Base-by-base conservation (phyloP, 768 basidiomycete species). In the Pisolithus orientalis region DNA sequence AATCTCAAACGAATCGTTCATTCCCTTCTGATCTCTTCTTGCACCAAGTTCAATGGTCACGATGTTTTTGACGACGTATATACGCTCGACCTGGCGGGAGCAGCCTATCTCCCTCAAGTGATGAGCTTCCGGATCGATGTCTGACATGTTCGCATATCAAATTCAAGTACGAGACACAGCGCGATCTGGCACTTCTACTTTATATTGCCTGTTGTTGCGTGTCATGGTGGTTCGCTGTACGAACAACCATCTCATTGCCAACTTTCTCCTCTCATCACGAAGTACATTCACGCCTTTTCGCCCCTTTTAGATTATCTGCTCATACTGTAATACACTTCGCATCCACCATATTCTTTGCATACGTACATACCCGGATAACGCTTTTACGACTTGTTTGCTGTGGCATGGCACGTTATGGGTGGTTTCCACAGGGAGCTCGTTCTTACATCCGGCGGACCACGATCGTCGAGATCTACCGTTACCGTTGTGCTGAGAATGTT, bases 41-140 rank as follows among this genome's bases (percentile, higher is more conserved):
- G 10, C 27, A n/a, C 14, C 24, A 49, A 67, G 47, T 87, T 85
- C 61, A 92, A 94, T 43, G 94, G 93, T 2, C 80, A 78, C 47
- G 83, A 82, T 16, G 83, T 88, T 3, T 93, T 82, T 60, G 90
- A 93, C 58, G 94, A 95, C 69, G 84, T 94, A 37, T 79, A 87
- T 67, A 77, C 87, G 38, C 74, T 96, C 43, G 94, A 97, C 62
- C 76, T 95, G 32, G 90, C 90, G 4, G 90, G 87, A 9, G 80
- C 84, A 5, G 92, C 90, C 37, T 96, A 94, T 69, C 71, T 95
- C 21, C 91, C 93, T 0, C 93, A 95, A 65, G 90, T 93, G 9
- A 90, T 87, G 55, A 84, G 84, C 65, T 87, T 85, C 62, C 74
- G 71, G 31, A 78, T 88, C 59, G 81, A 84, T 40, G 64, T 72